Percentiles rank a stretch among this genome's conserved stretches.
Evolutionary conservation across 75 land plant species (phyloP).

Genomic region (Sequoiadendron giganteum): DNA sequence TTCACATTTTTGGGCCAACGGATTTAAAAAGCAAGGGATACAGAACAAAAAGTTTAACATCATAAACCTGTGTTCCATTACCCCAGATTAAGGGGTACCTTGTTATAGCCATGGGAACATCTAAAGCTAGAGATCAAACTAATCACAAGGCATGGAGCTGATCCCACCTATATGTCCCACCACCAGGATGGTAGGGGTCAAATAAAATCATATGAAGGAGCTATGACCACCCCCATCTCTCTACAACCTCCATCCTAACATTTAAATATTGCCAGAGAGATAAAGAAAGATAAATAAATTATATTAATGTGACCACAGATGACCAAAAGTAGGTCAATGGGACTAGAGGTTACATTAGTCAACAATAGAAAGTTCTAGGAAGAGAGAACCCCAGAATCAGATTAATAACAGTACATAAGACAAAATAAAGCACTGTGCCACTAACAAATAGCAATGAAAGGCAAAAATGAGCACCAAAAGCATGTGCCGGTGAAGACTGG

Average conservation of each 20-base stretch:
- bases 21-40: neutral
- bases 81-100: neutral
- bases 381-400: no score
- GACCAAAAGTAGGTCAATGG: no score
- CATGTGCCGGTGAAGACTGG: no score
- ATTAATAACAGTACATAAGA: no score
- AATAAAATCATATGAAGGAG: neutral
- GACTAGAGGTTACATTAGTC: no score
- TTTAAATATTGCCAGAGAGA: neutral
- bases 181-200: neutral
- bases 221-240: neutral
- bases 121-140: neutral
- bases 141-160: neutral
- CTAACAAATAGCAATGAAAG: no score
- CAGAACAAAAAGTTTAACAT: neutral
- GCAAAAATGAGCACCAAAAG: no score
- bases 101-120: neutral
- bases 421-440: no score
- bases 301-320: no score
- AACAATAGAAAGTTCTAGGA: no score
- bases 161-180: neutral
- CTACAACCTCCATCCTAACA: neutral
- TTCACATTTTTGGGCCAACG: neutral
- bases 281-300: no score
- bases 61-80: neutral